Conservation (phyloP, 2,329 filamentous ascomycete species). For the Penicillium capsulatum region DNA sequence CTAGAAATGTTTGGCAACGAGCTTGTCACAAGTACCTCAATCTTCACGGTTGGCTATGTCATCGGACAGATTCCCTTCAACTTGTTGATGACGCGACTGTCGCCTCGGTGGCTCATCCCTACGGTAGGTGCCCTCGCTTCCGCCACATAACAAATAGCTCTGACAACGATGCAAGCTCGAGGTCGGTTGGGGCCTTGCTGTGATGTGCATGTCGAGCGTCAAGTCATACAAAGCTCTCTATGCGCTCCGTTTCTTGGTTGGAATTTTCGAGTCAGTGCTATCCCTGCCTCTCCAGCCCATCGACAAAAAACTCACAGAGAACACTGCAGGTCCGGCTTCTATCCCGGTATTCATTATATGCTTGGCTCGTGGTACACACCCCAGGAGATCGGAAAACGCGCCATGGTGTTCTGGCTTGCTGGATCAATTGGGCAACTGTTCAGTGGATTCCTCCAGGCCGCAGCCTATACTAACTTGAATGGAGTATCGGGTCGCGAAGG, state of each 20-base stretch:
- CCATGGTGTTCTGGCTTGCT: conserved; percentile 24
- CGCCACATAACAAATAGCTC: background rate
- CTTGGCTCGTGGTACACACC: conserved; percentile 27
- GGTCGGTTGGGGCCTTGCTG: conserved; percentile 29
- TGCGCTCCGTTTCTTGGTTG: conserved; percentile 26
- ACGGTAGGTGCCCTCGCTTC: conserved; percentile 3
- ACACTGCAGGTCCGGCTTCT: conserved; percentile 18
- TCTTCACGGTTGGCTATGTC: conserved; percentile 47
- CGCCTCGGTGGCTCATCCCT: conserved; percentile 43
- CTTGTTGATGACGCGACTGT: conserved; percentile 44
- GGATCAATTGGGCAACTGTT: conserved; percentile 19
- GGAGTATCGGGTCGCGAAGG: conserved; percentile 22
- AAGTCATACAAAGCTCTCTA: conserved; percentile 24
- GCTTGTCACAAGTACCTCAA: conserved; percentile 36
- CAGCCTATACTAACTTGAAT: conserved; percentile 23
- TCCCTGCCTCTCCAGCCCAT: background rate
- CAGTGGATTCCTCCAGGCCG: conserved; percentile 23
- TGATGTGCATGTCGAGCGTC: conserved; percentile 19
- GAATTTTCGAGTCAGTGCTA: conserved; percentile 25
- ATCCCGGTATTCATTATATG: conserved; percentile 25
- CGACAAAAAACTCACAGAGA: background rate
- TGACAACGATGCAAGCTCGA: conserved; percentile 20
- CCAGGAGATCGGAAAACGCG: conserved; percentile 23
- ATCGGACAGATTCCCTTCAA: conserved; percentile 45
- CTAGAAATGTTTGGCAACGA: conserved; percentile 35